Evolutionary conservation across 2,329 filamentous ascomycete species (phyloP), one percentile per base, ranked within the genome.

Genomic region (Coleophoma crateriformis): DNA sequence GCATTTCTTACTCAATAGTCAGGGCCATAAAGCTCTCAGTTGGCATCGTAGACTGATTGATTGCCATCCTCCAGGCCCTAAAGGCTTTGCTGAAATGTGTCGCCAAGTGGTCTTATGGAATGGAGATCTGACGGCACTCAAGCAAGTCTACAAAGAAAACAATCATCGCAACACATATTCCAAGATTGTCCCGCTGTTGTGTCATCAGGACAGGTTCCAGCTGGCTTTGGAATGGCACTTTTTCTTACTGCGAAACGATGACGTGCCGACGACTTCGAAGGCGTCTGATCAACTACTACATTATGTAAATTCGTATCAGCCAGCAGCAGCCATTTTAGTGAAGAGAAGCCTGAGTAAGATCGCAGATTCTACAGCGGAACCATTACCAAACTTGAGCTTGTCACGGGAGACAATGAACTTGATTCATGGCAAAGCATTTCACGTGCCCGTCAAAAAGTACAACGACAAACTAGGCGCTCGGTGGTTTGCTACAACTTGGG

Each of bases 401-500:
- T 62, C 61, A 7, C 48, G 63, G 11, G 64, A 65, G 46, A 58
- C 64, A 47, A 59, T 67, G 56, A 67, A 67, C 53, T 46, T 59
- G 19, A 53, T 60, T 42, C 60, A 64, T 54, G 60, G 59, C 35
- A 44, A 64, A 48, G 56, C 57, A 19, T 53, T 64, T 38, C 50
- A 60, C 42, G 56, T 65, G 7, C 48, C 60, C 17, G 66, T 61
- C 34, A 81, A 77, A 52, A 67, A 68, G 8, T 78, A 82, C 54
- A 85, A 80, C 60, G 88, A 94, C 64, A 68, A 73, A 1, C 77
- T 95, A 32, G 85, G 87, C 15, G 87, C 90, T n/a, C 80, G 84
- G 54, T 82, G 90, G 71, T 91, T 96, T 64, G 90, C 90, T 10
- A 87, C 84, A 2, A 84, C 75, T 50, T 87, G 88, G 65, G 77